A percentile compares a stretch with the other conserved stretches of the same genome.
These are phyloP conservation scores for Mucor irregularis DNA, from an alignment of 371 early-diverging fungal species.

Conservation along the genomic window DNA sequence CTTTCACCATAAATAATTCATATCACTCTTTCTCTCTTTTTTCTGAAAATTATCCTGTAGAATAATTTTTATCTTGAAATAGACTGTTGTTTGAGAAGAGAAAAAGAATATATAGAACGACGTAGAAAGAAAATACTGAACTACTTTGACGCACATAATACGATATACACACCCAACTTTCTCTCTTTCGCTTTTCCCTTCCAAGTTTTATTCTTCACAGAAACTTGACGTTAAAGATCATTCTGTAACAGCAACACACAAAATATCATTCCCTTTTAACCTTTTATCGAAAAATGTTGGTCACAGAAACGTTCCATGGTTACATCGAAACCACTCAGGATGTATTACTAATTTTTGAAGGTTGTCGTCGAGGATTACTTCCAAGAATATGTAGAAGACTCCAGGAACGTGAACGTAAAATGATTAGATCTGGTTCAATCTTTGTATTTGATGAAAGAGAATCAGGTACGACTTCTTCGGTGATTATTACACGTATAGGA, in stretches of 20 bases:
- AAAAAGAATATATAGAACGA: too few relatives aligned
- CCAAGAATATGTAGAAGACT: slow-evolving; percentile 64
- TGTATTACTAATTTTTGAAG: slow-evolving; percentile 70
- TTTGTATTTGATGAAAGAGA: slow-evolving; percentile 75
- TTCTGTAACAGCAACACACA: too few relatives aligned
- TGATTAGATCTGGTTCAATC: slow-evolving; percentile 65
- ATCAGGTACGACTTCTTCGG: slow-evolving; percentile 37
- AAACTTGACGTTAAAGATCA: too few relatives aligned
- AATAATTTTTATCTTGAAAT: too few relatives aligned
- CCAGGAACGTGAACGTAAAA: slow-evolving; percentile 59
- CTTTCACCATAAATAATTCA: not conserved
- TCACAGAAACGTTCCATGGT: slow-evolving; percentile 54
- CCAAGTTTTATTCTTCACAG: not conserved
- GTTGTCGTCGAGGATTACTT: slow-evolving; percentile 60
- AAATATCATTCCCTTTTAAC: too few relatives aligned
- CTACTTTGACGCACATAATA: too few relatives aligned
- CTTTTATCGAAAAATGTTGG: slow-evolving; percentile 15
- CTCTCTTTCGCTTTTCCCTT: not conserved
- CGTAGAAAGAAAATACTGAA: too few relatives aligned
- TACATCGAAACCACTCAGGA: slow-evolving; percentile 63
- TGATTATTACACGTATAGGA: not conserved
- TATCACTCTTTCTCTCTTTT: too few relatives aligned
- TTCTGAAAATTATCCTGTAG: too few relatives aligned
- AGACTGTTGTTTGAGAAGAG: too few relatives aligned
- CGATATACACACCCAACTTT: too few relatives aligned